Evolutionary conservation across 2,329 filamentous ascomycete species (phyloP), one percentile per base, ranked within the genome.

Genomic region (Microsporum audouinii): DNA sequence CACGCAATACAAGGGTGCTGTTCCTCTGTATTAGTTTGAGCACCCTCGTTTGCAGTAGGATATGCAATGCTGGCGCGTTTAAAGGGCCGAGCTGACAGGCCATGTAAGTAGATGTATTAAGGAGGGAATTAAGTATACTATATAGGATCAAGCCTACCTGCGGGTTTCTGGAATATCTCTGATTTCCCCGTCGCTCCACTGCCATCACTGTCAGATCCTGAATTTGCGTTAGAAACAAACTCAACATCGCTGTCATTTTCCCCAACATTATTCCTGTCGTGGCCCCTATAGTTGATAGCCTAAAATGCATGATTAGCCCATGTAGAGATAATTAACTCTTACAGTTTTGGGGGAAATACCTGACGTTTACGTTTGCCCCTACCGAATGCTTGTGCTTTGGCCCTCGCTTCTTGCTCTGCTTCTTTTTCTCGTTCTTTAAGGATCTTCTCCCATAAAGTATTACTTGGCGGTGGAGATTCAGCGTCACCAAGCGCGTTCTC

Each of bases 401-500:
- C 79, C 38, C 85, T 85, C 5, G 85, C 84, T 67, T 91, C 85
- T 61, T 84, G 84, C n/a, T 83, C 81, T 2, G 91, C 91, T 60
- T 87, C 84, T 47, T 83, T 84, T 72, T 95, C 89, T 64, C 94
- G 85, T 70, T 95, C 84, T 59, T 86, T 84, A 39, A 99, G 78
- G 63, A 99, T 96, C 67, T 86, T 87, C 60, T 95, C 91, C 95
- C 95, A 99, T 0, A 95, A 84, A 39, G 84, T 85, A 12, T 83
- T 80, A 68, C 86, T 86, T 7, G 86, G 79, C 5, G 79, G 72
- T 3, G 81, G 77, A 5, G 82, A 80, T 31, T 82, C 78, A 1
- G 69, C 65, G 45, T 80, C 78, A 51, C 83, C 78, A 27, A 88
- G 71, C 29, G 83, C 80, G 17, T 88, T 86, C 57, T 86, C 81